These are phyloP conservation scores for Lepidium aucheri DNA, from an alignment of 345 rosid genomes.

Conservation along the genomic window DNA sequence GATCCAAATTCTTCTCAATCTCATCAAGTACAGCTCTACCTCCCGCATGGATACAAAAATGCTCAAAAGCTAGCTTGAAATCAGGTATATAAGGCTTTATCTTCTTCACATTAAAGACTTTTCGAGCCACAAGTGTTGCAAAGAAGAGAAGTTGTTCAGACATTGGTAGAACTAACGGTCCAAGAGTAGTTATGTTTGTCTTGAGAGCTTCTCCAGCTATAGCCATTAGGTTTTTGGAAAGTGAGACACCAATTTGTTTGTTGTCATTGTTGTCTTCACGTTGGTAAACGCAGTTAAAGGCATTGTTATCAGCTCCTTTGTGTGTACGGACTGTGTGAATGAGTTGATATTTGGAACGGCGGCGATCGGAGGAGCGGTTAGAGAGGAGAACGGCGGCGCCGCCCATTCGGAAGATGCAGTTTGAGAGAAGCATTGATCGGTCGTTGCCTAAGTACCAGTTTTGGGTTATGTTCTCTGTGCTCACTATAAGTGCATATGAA, in stretches of 20 bases:
- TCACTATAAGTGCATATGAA: slow-evolving; percentile 55
- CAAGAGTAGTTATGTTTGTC: slow-evolving; percentile 51
- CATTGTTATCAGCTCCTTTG: slow-evolving; percentile 50
- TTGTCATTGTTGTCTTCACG: slow-evolving; percentile 34
- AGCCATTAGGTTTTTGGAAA: slow-evolving; percentile 55
- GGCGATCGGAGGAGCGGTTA: slow-evolving; percentile 31
- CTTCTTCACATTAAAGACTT: slow-evolving; percentile 41
- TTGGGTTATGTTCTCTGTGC: slow-evolving; percentile 43
- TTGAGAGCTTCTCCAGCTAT: slow-evolving; percentile 57
- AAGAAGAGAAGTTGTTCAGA: slow-evolving; percentile 50
- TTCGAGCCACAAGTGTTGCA: slow-evolving; percentile 32
- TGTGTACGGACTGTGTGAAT: slow-evolving; percentile 55
- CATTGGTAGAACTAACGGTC: slow-evolving; percentile 63
- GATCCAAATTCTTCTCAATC: slow-evolving; percentile 50
- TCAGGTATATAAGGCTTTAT: slow-evolving; percentile 56
- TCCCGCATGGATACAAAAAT: slow-evolving; percentile 66
- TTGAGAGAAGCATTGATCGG: slow-evolving; percentile 53
- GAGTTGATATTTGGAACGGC: slow-evolving; percentile 46
- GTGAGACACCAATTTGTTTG: slow-evolving; percentile 31
- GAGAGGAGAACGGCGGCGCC: slow-evolving; percentile 57
- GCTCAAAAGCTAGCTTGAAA: slow-evolving; percentile 68
- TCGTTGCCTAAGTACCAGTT: slow-evolving; percentile 48
- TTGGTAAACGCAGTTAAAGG: slow-evolving; percentile 43
- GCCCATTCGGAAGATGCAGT: slow-evolving; percentile 49
- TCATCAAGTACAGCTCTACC: slow-evolving; percentile 64